Percentiles rank a stretch among this genome's conserved stretches.
These are phyloP conservation scores for Tetrapyrgos nigripes DNA, from an alignment of 1,284 basidiomycete species.

Conservation along the genomic window DNA sequence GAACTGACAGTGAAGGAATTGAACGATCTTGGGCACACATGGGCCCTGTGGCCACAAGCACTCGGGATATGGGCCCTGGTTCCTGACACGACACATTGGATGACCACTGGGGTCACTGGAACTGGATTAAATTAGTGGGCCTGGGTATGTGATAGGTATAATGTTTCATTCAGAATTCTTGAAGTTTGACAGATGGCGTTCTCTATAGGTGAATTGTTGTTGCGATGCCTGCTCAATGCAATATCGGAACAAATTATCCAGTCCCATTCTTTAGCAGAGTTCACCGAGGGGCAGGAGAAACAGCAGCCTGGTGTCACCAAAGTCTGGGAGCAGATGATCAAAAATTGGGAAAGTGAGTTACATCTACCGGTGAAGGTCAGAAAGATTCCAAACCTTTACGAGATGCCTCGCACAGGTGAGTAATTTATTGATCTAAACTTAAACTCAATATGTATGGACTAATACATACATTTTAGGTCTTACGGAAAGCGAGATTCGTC, in stretches of 20 bases:
- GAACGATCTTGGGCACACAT: conserved; percentile 20
- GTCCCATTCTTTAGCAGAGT: neutral
- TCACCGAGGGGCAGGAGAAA: neutral
- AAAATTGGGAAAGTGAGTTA: conserved; percentile 30
- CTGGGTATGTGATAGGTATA: neutral
- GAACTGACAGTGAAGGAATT: conserved; percentile 18
- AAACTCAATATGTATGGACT: neutral
- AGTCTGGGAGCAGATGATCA: conserved; percentile 25
- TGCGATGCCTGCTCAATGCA: neutral
- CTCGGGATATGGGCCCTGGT: conserved; percentile 32
- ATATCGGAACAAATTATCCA: neutral
- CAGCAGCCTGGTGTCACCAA: conserved; percentile 5
- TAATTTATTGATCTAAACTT: neutral
- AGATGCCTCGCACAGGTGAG: conserved; percentile 9
- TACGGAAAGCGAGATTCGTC: conserved; percentile 14
- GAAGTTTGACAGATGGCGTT: neutral
- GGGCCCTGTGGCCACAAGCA: conserved; percentile 20
- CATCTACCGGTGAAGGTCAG: neutral
- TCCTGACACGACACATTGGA: conserved; percentile 29
- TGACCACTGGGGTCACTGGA: conserved; percentile 34
- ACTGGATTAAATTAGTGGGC: conserved; percentile 31
- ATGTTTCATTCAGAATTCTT: neutral
- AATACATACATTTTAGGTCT: no score
- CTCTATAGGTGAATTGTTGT: neutral
- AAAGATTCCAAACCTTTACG: conserved; percentile 28